Conservation (phyloP, 1,284 basidiomycete species). For the Mycosarcoma mackinlayi region DNA sequence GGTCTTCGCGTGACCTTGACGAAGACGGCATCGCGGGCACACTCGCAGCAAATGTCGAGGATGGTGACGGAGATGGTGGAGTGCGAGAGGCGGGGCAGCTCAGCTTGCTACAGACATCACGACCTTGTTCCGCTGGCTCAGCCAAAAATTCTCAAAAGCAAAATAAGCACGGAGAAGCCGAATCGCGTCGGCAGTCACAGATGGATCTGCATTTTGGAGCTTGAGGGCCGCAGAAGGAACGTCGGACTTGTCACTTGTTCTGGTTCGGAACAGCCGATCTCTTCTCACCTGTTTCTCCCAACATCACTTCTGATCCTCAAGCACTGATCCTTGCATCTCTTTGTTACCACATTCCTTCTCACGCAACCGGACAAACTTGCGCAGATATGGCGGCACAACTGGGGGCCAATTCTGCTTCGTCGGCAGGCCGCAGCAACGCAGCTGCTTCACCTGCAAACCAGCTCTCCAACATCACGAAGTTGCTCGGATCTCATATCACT, state of each 20-base stretch:
- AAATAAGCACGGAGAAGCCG: slow-evolving; percentile 14
- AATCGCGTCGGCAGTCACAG: slow-evolving; percentile 12
- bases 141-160: slow-evolving; percentile 2
- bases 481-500: slow-evolving; percentile 38
- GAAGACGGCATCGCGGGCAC: slow-evolving; percentile 24
- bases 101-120: no score
- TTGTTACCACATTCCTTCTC: neutral
- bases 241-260: no score
- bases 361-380: neutral
- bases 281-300: neutral
- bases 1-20: slow-evolving; percentile 18
- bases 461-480: slow-evolving; percentile 33
- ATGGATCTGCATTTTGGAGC: no score
- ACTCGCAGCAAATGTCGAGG: neutral
- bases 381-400: slow-evolving; percentile 20
- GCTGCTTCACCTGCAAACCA: slow-evolving; percentile 19
- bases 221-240: no score
- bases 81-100: neutral
- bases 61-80: slow-evolving; percentile 4
- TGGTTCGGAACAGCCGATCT: slow-evolving; percentile 3
- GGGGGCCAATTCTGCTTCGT: slow-evolving; percentile 12
- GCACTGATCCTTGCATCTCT: neutral
- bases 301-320: no score
- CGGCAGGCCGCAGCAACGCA: slow-evolving; percentile 20
- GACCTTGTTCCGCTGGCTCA: no score